Evolutionary conservation across 1,284 basidiomycete species (phyloP).

Genomic region (Ceratorhiza oryzae-sativae): DNA sequence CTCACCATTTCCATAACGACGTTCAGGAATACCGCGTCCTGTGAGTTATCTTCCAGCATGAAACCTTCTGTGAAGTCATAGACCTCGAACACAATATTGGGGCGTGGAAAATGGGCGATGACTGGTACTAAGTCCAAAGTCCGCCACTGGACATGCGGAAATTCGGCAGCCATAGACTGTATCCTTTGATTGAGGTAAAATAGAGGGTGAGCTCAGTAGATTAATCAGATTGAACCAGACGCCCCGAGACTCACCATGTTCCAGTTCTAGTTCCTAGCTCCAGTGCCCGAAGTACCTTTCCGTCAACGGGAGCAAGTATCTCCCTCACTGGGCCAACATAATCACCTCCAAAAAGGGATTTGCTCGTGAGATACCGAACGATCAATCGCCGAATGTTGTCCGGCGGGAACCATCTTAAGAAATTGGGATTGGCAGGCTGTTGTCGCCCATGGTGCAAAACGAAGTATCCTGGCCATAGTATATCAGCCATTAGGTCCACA

Average conservation of each 20-base stretch:
- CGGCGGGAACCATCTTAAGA: neutral
- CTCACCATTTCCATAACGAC: neutral
- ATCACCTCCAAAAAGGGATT: neutral
- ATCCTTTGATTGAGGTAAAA: no score
- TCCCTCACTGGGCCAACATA: neutral
- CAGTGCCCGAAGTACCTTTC: neutral
- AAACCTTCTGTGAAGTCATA: neutral
- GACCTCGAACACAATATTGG: neutral
- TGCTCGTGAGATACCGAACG: neutral
- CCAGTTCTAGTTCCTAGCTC: neutral
- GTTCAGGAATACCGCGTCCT: slow-evolving; percentile 4
- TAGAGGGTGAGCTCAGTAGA: no score
- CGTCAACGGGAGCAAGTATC: neutral
- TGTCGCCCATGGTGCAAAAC: neutral
- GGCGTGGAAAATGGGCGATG: neutral
- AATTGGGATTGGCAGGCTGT: neutral
- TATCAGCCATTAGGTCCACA: no score
- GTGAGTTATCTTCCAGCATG: neutral
- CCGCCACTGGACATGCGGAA: neutral
- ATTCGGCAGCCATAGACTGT: neutral
- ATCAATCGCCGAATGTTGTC: neutral
- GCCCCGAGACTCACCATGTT: neutral
- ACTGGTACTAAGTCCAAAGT: neutral
- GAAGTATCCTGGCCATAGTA: neutral
- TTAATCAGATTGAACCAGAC: neutral